Evolutionary conservation across 345 rosid genomes (phyloP), one percentile per base, ranked within the genome.

Genomic region (Orychophragmus violaceus): DNA sequence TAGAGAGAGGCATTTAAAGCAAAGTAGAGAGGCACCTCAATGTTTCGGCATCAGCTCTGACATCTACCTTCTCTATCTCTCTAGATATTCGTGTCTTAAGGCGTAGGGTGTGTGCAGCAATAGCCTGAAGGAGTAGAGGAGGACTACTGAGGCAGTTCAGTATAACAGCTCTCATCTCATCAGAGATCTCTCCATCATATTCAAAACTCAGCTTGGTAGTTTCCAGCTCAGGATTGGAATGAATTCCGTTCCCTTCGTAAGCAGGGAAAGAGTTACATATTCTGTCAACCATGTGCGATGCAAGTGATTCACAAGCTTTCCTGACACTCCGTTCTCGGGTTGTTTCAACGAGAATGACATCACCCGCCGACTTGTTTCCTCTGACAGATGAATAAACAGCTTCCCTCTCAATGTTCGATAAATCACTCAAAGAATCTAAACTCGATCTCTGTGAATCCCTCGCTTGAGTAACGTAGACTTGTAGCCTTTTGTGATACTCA

Each of bases 41-140:
- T 62, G 77, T 80, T 81, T 91, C 88, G 55, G 93, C 97, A 82
- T 91, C 97, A 69, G 85, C 96, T 82, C 87, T 84, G 57, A 85
- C 89, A 77, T 91, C 91, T 56, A 82, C 79, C 71, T 83, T 84
- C 66, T 88, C 97, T 45, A 77, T 91, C 78, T 91, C 93, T 78
- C 81, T 80, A 53, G 82, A 76, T 66, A 91, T 79, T 58, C 85
- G 17, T 35, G 80, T 80, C 79, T 79, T 85, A 64, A 88, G 78
- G 57, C 89, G 78, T 57, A 76, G 74, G 17, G 91, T 80, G 62
- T 88, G 81, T 33, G 81, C 75, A 48, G 91, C 75, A 69, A 91
- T 79, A 41, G 90, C 88, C 71, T 77, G 86, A 66, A 91, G 97
- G 72, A 91, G 64, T 13, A 76, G 85, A 55, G 85, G 89, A 74